Evolutionary conservation across 2,329 filamentous ascomycete species (phyloP).

Genomic region (Exserohilum rostratum): DNA sequence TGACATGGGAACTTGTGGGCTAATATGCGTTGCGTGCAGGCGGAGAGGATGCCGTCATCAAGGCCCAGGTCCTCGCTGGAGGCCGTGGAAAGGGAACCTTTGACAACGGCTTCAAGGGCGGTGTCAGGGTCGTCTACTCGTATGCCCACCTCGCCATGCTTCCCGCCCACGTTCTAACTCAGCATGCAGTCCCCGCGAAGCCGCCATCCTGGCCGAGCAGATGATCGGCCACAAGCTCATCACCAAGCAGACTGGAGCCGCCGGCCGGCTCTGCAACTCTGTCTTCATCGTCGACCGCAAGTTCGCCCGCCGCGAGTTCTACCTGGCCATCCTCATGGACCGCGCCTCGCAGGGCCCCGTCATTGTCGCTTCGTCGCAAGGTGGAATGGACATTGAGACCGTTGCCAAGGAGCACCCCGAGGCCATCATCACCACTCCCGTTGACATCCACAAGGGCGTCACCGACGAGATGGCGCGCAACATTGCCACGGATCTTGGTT

Average conservation of each 20-base stretch:
- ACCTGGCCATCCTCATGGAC: conserved; percentile 98
- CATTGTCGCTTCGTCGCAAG: conserved; percentile 96
- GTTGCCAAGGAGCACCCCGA: conserved; percentile 98
- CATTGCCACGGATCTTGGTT: conserved; percentile 90
- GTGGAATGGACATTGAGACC: conserved; percentile 98
- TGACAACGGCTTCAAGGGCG: conserved; percentile 98
- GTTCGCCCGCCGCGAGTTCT: conserved; percentile 98
- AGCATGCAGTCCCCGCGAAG: conserved; percentile 72
- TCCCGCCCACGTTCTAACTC: conserved; percentile 17
- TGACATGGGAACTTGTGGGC: conserved; percentile 26
- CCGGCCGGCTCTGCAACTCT: conserved; percentile 90
- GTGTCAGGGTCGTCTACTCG: conserved; percentile 98
- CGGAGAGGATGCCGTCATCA: conserved; percentile 97
- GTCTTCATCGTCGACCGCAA: conserved; percentile 99
- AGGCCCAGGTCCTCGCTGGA: conserved; percentile 97
- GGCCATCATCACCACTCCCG: conserved; percentile 90
- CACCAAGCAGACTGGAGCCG: conserved; percentile 98
- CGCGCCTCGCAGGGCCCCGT: conserved; percentile 87
- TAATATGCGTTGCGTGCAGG: conserved; percentile 60
- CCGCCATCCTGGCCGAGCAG: conserved; percentile 96
- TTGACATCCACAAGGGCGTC: conserved; percentile 93
- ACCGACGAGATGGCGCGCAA: conserved; percentile 92
- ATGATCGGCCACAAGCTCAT: conserved; percentile 99
- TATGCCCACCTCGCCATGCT: conserved; percentile 48
- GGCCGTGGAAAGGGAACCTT: conserved; percentile 97